phyloP scores from a whole-genome alignment of 1,284 basidiomycete species.

The Quambalaria eucalypti region DNA sequence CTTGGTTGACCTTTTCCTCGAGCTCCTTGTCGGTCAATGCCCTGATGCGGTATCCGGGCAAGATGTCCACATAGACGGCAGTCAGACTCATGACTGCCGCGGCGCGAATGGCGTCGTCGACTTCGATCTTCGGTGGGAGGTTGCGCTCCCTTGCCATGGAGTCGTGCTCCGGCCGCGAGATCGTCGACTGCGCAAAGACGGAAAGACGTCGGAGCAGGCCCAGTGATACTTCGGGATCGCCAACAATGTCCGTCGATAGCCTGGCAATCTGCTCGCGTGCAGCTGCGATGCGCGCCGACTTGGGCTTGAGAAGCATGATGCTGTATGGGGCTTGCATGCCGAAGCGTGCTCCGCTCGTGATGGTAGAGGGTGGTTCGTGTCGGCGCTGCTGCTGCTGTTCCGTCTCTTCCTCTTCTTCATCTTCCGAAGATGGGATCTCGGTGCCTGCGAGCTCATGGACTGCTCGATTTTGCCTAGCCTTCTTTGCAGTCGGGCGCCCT shows the following conservation, averaged over 20 bases:
- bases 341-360: slow-evolving; percentile 8
- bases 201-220: slow-evolving; percentile 27
- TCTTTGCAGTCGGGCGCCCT: slow-evolving; percentile 8
- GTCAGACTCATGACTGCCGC: slow-evolving; percentile 82
- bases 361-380: slow-evolving; percentile 4
- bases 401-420: slow-evolving; percentile 2
- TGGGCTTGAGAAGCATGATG: slow-evolving; percentile 4
- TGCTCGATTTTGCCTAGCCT: slow-evolving; percentile 4
- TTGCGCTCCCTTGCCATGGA: background rate
- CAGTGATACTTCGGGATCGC: slow-evolving; percentile 40
- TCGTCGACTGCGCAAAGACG: slow-evolving; percentile 21
- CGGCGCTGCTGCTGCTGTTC: background rate
- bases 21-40: slow-evolving; percentile 80
- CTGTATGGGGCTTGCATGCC: slow-evolving; percentile 7
- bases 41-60: slow-evolving; percentile 72
- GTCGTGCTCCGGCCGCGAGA: slow-evolving; percentile 17
- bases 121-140: slow-evolving; percentile 43
- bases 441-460: background rate
- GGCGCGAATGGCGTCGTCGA: slow-evolving; percentile 75
- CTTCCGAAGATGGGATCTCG: background rate
- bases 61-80: slow-evolving; percentile 88
- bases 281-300: background rate
- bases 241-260: slow-evolving; percentile 36
- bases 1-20: slow-evolving; percentile 85
- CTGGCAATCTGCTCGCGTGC: slow-evolving; percentile 45